Evolutionary conservation across 441 rosid genomes (phyloP).

Genomic region (Aleurites moluccanus): DNA sequence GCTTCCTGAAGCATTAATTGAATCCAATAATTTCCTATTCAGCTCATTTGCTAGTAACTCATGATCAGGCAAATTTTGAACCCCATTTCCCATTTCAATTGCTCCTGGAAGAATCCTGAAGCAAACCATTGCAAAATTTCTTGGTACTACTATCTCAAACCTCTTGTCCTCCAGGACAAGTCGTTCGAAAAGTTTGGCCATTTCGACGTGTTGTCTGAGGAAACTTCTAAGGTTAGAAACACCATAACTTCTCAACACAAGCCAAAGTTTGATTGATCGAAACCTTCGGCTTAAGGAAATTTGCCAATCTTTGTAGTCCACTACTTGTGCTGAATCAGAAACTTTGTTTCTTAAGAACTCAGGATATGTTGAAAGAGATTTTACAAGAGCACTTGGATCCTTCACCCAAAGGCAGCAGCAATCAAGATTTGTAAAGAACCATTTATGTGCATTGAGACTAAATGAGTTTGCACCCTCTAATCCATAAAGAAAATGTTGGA

Average conservation of each 20-base stretch:
- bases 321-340: slow-evolving; percentile 30
- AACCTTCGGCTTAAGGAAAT: slow-evolving; percentile 39
- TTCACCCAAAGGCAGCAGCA: slow-evolving; percentile 50
- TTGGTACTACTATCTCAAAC: slow-evolving; percentile 38
- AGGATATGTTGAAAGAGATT: slow-evolving; percentile 36
- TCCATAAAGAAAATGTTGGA: slow-evolving; percentile 37
- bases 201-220: slow-evolving; percentile 38
- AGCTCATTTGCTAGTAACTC: neutral
- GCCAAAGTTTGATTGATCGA: slow-evolving; percentile 43
- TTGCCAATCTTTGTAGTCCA: slow-evolving; percentile 53
- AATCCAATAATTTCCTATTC: slow-evolving; percentile 36
- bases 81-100: neutral
- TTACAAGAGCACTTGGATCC: slow-evolving; percentile 21
- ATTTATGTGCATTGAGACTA: slow-evolving; percentile 45
- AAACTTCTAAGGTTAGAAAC: slow-evolving; percentile 31
- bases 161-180: slow-evolving; percentile 32
- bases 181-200: slow-evolving; percentile 37
- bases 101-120: slow-evolving; percentile 24
- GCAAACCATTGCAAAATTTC: slow-evolving; percentile 38
- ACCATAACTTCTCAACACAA: slow-evolving; percentile 42
- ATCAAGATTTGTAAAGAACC: slow-evolving; percentile 42
- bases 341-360: slow-evolving; percentile 37
- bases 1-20: slow-evolving; percentile 41
- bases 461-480: slow-evolving; percentile 40
- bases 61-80: neutral